phyloP scores from a whole-genome alignment of 306 rosid genomes.

The Cucurbita ficifolia region DNA sequence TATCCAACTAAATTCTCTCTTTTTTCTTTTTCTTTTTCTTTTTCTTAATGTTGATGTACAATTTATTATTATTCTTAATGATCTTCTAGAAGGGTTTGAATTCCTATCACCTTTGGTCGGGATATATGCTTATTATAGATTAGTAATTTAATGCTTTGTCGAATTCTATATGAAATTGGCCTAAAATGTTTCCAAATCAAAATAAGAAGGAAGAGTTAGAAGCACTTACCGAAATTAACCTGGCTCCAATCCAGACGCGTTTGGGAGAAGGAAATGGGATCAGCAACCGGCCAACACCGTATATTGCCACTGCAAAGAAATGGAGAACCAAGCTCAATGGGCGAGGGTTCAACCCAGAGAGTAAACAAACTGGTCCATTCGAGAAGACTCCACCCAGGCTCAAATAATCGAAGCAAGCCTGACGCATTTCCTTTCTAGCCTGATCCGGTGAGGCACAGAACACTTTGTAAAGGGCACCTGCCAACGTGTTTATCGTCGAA shows the following conservation, averaged over 20 bases:
- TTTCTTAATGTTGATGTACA: too few species aligned
- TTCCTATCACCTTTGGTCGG: too few species aligned
- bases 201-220: neutral
- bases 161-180: neutral
- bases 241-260: constrained; percentile 69
- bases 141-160: too few species aligned
- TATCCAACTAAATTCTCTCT: neutral
- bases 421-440: constrained; percentile 91
- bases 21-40: too few species aligned
- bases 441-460: constrained; percentile 81
- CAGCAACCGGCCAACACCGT: constrained; percentile 71
- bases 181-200: neutral
- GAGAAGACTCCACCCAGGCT: constrained; percentile 86
- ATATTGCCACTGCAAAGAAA: constrained; percentile 85
- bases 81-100: too few species aligned
- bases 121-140: too few species aligned
- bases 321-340: constrained; percentile 85
- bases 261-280: constrained; percentile 81
- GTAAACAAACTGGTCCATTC: constrained; percentile 67
- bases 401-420: constrained; percentile 91
- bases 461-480: constrained; percentile 93
- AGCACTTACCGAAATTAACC: constrained; percentile 47
- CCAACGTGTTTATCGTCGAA: constrained; percentile 89
- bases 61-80: too few species aligned
- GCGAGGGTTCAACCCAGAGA: constrained; percentile 86